A percentile compares a stretch with the other conserved stretches of the same genome.
These are phyloP conservation scores for Capsicum pubescens DNA, from an alignment of 257 asterid genomes.

Conservation along the genomic window DNA sequence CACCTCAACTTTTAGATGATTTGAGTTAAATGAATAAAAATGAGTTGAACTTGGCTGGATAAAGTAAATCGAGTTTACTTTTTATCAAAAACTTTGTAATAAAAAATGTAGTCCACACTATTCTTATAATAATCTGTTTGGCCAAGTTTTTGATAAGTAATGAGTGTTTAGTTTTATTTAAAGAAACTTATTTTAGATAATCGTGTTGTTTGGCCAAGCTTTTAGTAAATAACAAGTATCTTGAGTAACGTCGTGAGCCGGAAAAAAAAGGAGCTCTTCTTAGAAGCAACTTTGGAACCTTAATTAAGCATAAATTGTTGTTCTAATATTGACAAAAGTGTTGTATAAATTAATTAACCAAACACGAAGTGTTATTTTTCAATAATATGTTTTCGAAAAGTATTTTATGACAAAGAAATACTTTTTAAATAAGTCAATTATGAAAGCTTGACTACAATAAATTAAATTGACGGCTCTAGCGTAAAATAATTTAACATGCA, in stretches of 20 bases:
- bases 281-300: neutral
- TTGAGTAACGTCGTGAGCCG: neutral
- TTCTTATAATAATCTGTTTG: neutral
- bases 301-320: neutral
- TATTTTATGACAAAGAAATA: too few species aligned
- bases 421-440: neutral
- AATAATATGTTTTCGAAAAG: too few species aligned
- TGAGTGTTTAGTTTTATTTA: too few species aligned
- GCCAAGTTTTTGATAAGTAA: neutral
- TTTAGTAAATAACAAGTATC: neutral
- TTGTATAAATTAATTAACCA: neutral
- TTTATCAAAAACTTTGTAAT: neutral
- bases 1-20: too few species aligned
- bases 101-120: neutral
- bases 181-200: too few species aligned
- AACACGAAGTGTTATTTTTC: too few species aligned
- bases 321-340: neutral
- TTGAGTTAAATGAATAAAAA: neutral
- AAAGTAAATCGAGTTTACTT: neutral
- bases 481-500: neutral
- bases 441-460: neutral
- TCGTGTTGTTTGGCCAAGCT: neutral
- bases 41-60: neutral
- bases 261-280: neutral
- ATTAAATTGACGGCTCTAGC: neutral